These are phyloP conservation scores for Termitomyces sp. DNA, from an alignment of 768 basidiomycete genomes.

Conservation along the genomic window DNA sequence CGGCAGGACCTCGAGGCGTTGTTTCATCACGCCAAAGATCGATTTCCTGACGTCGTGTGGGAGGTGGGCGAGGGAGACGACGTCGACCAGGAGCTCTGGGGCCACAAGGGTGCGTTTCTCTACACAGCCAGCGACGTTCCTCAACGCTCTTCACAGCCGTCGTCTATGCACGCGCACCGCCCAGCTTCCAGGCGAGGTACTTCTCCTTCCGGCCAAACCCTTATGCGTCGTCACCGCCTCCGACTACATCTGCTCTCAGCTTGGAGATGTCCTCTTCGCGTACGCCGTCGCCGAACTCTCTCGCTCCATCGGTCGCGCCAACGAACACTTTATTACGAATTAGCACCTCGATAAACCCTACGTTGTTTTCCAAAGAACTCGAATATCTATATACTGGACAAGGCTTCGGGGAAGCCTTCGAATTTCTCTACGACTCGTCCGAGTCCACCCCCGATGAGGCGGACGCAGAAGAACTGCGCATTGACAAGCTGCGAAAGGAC, in stretches of 20 bases:
- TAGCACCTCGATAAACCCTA: conserved; percentile 63
- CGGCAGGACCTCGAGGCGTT: conserved; percentile 72
- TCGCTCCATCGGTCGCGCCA: conserved; percentile 35
- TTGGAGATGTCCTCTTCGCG: conserved; percentile 38
- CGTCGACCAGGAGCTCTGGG: conserved; percentile 69
- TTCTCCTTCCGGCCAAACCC: conserved; percentile 68
- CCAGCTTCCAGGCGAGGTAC: conserved; percentile 85
- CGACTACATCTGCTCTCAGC: conserved; percentile 58
- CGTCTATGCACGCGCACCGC: conserved; percentile 91
- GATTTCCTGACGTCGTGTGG: conserved; percentile 99
- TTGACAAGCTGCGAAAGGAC: conserved; percentile 89
- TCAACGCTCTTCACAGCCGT: conserved; percentile 43
- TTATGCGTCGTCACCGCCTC: conserved; percentile 39
- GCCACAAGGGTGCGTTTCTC: conserved; percentile 77
- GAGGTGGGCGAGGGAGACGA: conserved; percentile 50
- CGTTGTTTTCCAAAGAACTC: conserved; percentile 83
- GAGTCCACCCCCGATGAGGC: conserved; percentile 43
- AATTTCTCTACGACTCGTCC: conserved; percentile 75
- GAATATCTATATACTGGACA: conserved; percentile 95
- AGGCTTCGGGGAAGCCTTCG: conserved; percentile 83
- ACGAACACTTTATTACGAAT: conserved; percentile 52
- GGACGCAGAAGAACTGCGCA: conserved; percentile 43
- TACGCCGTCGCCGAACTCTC: conserved; percentile 33
- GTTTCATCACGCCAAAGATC: conserved; percentile 79
- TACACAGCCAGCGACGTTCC: not conserved